phyloP scores from a whole-genome alignment of 2,329 filamentous ascomycete species.

The Penicillium sp. region DNA sequence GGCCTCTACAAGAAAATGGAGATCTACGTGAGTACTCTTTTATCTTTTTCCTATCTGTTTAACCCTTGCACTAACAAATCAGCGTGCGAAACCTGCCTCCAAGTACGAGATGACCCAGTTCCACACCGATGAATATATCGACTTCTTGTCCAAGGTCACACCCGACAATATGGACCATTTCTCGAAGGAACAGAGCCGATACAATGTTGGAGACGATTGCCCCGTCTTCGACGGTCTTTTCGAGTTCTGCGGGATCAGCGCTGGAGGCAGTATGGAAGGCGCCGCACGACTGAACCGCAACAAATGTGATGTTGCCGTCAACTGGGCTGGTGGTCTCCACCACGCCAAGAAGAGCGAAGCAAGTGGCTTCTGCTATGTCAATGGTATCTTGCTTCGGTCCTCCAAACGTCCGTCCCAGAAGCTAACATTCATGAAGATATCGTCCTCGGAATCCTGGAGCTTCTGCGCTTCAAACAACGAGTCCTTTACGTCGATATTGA shows the following conservation, averaged over 20 bases:
- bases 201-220: slow-evolving; percentile 58
- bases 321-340: slow-evolving; percentile 93
- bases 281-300: slow-evolving; percentile 59
- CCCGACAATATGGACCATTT: slow-evolving; percentile 98
- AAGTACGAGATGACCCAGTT: slow-evolving; percentile 66
- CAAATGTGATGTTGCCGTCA: slow-evolving; percentile 60
- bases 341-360: slow-evolving; percentile 93
- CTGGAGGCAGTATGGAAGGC: slow-evolving; percentile 62
- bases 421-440: slow-evolving; percentile 44
- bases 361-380: slow-evolving; percentile 96
- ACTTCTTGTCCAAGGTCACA: slow-evolving; percentile 74
- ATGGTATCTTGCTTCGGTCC: slow-evolving; percentile 43
- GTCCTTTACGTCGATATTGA: slow-evolving; percentile 61
- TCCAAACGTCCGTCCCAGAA: neutral
- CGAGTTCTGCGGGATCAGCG: slow-evolving; percentile 62
- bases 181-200: slow-evolving; percentile 76
- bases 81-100: slow-evolving; percentile 71
- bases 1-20: slow-evolving; percentile 66
- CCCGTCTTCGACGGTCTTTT: slow-evolving; percentile 63
- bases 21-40: slow-evolving; percentile 49
- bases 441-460: slow-evolving; percentile 57
- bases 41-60: neutral
- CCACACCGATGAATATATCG: slow-evolving; percentile 65
- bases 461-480: slow-evolving; percentile 55
- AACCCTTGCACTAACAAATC: slow-evolving; percentile 16